phyloP scores from a whole-genome alignment of 768 basidiomycete genomes.

The Mycena galopus region DNA sequence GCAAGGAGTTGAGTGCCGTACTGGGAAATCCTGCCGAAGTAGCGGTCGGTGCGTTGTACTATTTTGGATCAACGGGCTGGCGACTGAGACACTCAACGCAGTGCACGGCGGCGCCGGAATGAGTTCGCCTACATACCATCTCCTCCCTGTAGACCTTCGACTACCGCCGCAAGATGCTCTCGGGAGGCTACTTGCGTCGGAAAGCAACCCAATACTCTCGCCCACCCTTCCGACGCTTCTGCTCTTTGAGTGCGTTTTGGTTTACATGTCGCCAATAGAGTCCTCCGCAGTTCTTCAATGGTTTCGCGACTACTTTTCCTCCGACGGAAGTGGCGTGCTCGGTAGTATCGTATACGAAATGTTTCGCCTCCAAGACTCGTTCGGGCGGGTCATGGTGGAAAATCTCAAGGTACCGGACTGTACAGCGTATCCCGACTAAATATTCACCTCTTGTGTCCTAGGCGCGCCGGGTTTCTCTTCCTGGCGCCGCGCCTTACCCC shows the following conservation, averaged over 20 bases:
- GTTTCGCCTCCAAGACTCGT: slow-evolving; percentile 88
- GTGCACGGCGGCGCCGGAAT: slow-evolving; percentile 74
- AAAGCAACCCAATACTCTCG: slow-evolving; percentile 61
- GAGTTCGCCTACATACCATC: slow-evolving; percentile 69
- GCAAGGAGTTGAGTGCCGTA: slow-evolving; percentile 63
- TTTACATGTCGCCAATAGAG: slow-evolving; percentile 79
- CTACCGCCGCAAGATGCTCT: slow-evolving; percentile 64
- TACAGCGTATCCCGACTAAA: not conserved
- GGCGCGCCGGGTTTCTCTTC: slow-evolving; percentile 29
- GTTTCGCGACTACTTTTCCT: slow-evolving; percentile 73
- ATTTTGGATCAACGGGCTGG: not conserved
- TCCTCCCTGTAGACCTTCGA: slow-evolving; percentile 86
- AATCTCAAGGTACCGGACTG: slow-evolving; percentile 76
- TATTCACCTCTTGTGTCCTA: not conserved
- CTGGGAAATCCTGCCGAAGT: slow-evolving; percentile 63
- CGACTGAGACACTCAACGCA: slow-evolving; percentile 43
- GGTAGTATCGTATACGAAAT: slow-evolving; percentile 91
- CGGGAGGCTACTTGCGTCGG: slow-evolving; percentile 49
- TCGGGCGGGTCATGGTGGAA: slow-evolving; percentile 92
- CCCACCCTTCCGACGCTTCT: slow-evolving; percentile 82
- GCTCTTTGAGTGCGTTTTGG: slow-evolving; percentile 94
- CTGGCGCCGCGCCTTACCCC: slow-evolving; percentile 28
- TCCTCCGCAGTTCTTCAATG: slow-evolving; percentile 76
- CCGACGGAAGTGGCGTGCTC: slow-evolving; percentile 49
- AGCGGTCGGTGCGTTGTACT: slow-evolving; percentile 54